Conservation (phyloP, 2,329 filamentous ascomycete genomes). For the Botrytis fabae region DNA sequence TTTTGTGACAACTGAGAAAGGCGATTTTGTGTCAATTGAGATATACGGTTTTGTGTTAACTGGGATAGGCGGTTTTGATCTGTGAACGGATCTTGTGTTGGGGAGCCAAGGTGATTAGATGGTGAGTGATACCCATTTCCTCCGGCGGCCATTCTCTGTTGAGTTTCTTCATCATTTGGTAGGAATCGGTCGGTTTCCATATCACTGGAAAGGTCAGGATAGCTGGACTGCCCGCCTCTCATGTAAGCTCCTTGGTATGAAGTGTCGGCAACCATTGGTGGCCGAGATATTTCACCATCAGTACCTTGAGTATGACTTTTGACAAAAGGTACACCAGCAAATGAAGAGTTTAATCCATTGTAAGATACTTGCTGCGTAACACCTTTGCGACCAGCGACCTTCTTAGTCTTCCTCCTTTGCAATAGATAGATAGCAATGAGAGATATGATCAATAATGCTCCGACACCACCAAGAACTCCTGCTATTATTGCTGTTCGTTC, state of each 20-base stretch:
- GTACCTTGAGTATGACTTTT: constrained; percentile 16
- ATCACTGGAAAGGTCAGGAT: constrained; percentile 22
- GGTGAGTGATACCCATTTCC: constrained; percentile 4
- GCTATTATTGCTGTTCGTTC: constrained; percentile 29
- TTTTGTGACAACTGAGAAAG: not conserved
- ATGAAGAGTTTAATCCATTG: constrained; percentile 28
- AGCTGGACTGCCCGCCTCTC: constrained; percentile 26
- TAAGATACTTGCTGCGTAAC: constrained; percentile 29
- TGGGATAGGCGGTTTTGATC: constrained; percentile 19
- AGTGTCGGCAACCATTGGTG: constrained; percentile 18
- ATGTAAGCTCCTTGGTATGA: constrained; percentile 19
- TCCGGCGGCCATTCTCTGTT: constrained; percentile 8
- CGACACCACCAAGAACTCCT: constrained; percentile 30
- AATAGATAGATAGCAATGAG: constrained; percentile 28
- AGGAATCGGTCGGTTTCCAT: constrained; percentile 26
- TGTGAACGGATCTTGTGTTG: constrained; percentile 10
- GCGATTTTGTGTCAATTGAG: constrained; percentile 12
- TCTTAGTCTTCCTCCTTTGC: constrained; percentile 27
- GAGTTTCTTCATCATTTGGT: constrained; percentile 24
- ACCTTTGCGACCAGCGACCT: constrained; percentile 16
- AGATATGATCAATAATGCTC: constrained; percentile 26
- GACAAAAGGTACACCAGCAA: constrained; percentile 31
- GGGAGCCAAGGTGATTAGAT: constrained; percentile 18
- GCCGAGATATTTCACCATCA: constrained; percentile 18
- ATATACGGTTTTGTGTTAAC: not conserved